These are phyloP conservation scores for Botrytis fragariae DNA, from an alignment of 2,329 filamentous ascomycete genomes.

Conservation along the genomic window DNA sequence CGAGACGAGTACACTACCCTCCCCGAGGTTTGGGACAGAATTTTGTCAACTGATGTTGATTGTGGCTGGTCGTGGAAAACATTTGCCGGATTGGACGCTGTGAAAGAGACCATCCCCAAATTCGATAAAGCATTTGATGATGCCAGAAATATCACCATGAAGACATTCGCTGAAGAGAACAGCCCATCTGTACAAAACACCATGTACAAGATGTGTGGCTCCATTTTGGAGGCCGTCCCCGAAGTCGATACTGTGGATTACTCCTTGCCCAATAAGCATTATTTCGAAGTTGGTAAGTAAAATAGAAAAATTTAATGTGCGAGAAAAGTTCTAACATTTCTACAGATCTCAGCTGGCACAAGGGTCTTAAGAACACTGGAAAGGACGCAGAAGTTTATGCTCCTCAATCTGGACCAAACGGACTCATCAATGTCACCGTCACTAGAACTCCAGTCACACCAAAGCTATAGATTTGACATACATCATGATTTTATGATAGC, in stretches of 20 bases:
- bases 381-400: conserved; percentile 94
- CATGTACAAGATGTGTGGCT: conserved; percentile 98
- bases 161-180: conserved; percentile 84
- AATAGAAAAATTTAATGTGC: background rate
- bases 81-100: conserved; percentile 64
- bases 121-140: conserved; percentile 79
- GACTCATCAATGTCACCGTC: conserved; percentile 92
- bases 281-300: conserved; percentile 85
- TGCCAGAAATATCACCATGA: conserved; percentile 82
- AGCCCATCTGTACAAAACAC: conserved; percentile 93
- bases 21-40: conserved; percentile 88
- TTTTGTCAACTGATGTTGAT: conserved; percentile 91
- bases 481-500: background rate
- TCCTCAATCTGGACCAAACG: conserved; percentile 89
- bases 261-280: conserved; percentile 94
- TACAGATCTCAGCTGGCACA: conserved; percentile 91
- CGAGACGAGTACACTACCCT: conserved; percentile 92
- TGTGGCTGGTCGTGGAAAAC: conserved; percentile 80
- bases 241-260: conserved; percentile 74
- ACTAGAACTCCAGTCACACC: conserved; percentile 46
- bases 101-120: conserved; percentile 58
- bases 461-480: conserved; percentile 30
- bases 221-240: conserved; percentile 75
- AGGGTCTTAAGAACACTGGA: conserved; percentile 90
- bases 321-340: conserved; percentile 21